Base-by-base conservation (phyloP, 768 basidiomycete species). In the Mycena maculata region DNA sequence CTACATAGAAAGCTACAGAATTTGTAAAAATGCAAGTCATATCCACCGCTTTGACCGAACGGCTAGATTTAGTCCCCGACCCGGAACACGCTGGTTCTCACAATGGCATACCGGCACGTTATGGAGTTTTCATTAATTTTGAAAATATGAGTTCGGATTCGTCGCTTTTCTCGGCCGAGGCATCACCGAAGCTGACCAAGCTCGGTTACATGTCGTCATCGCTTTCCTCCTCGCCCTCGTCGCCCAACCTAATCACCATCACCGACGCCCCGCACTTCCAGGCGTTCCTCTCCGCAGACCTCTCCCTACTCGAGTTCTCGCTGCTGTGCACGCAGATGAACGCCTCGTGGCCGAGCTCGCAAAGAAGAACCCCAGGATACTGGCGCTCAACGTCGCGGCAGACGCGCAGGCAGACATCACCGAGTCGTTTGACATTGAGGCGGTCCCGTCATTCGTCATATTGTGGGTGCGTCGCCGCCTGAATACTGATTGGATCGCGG, bases 281-380 rank as follows among this genome's bases (percentile, higher is more conserved):
- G 76, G 74, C 81, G 10, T 78, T 93, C 11, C 88, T 98, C 52
- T 90, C 89, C 0, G 74, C 78, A 23, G 96, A 99, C 79, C 87
- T 99, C 38, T 96, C 96, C 5, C 83, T 97, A 38, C 89, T 98
- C 75, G 94, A 93, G 80, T 99, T 98, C 78, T 96, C 95, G 0
- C 92, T 88, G 67, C 95, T 96, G 23, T 99, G 96, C 83, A 85
- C 85, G 72, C 86, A 91, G n/a, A n/a, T n/a, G n/a, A n/a, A n/a
- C n/a, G n/a, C n/a, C n/a, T n/a, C n/a, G n/a, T n/a, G n/a, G 72
- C 74, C 11, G 92, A 93, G 73, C 84, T 97, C 48, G 87, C 95
- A 1, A 87, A 85, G 68, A 92, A 92, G 75, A 86, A 94, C 74
- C 82, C 88, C 0, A 71, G 81, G 3, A 77, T 92, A 1, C 82